Percentiles rank a stretch among this genome's conserved stretches.
phyloP scores from a whole-genome alignment of 2,329 filamentous ascomycete genomes.

The Colletotrichum tanaceti region DNA sequence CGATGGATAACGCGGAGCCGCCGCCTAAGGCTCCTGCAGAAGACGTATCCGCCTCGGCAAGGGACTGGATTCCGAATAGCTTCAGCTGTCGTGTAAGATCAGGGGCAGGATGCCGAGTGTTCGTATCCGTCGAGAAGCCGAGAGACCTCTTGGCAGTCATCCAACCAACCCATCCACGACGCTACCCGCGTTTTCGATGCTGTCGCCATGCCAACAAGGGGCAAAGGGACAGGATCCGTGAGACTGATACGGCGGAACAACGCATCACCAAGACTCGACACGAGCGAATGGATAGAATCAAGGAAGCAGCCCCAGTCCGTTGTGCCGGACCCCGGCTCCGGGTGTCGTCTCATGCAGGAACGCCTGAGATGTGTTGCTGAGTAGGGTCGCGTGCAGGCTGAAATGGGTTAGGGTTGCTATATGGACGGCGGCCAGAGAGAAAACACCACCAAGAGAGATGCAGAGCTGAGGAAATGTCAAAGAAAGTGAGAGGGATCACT shows the following conservation, averaged over 20 bases:
- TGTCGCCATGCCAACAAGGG: constrained; percentile 37
- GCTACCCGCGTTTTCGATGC: constrained; percentile 22
- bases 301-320: constrained; percentile 17
- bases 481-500: too few relatives aligned
- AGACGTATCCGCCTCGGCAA: constrained; percentile 20
- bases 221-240: constrained; percentile 21
- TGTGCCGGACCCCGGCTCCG: constrained; percentile 20
- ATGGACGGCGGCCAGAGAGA: not conserved
- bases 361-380: constrained; percentile 21
- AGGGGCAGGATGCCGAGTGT: constrained; percentile 17
- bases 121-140: constrained; percentile 7
- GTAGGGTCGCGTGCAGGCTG: constrained; percentile 28
- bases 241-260: constrained; percentile 12
- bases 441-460: not conserved
- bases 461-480: not conserved
- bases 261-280: constrained; percentile 38
- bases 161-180: not conserved
- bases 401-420: constrained; percentile 28
- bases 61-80: constrained; percentile 23
- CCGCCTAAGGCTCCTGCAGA: constrained; percentile 24
- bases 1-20: constrained; percentile 30
- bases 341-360: constrained; percentile 40
- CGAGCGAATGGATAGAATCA: constrained; percentile 31
- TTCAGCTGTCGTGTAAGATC: constrained; percentile 11
- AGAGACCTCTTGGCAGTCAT: constrained; percentile 22